phyloP scores from a whole-genome alignment of 805 yeast species.

The Candida coquimbonensis region DNA sequence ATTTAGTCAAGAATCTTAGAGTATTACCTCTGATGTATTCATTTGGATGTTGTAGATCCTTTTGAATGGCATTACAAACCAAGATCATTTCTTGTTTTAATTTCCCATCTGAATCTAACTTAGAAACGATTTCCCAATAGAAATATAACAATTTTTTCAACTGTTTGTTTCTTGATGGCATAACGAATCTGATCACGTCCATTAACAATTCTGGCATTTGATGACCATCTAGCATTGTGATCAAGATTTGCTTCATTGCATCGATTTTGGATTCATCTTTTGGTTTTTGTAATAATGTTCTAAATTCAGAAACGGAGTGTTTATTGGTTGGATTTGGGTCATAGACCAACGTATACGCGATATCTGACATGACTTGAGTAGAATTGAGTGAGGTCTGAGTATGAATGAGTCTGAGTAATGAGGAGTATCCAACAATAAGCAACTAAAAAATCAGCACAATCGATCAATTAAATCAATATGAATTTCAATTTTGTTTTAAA shows the following conservation, averaged over 20 bases:
- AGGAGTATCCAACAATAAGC: no score
- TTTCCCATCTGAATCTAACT: conserved; percentile 79
- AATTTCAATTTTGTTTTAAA: no score
- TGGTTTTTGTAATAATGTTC: conserved; percentile 76
- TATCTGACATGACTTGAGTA: conserved; percentile 16
- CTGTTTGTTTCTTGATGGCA: conserved; percentile 91
- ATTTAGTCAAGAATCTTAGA: conserved; percentile 80
- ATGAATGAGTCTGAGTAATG: no score
- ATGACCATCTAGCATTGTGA: conserved; percentile 87
- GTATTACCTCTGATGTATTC: conserved; percentile 96
- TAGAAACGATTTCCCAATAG: conserved; percentile 98
- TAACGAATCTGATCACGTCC: conserved; percentile 94
- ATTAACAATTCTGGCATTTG: conserved; percentile 87
- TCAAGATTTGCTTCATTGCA: conserved; percentile 83
- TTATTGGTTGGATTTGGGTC: conserved; percentile 64
- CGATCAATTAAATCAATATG: no score
- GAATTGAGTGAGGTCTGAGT: not conserved
- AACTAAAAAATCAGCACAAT: no score
- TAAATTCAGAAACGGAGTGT: conserved; percentile 63
- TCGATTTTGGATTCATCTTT: conserved; percentile 81
- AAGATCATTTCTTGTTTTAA: conserved; percentile 97
- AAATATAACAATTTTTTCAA: conserved; percentile 88
- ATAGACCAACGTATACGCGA: conserved; percentile 74
- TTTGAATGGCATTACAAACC: conserved; percentile 95
- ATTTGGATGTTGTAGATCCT: conserved; percentile 96